Evolutionary conservation across 441 rosid genomes (phyloP), one percentile per base, ranked within the genome.

Genomic region (Viola pubescens): DNA sequence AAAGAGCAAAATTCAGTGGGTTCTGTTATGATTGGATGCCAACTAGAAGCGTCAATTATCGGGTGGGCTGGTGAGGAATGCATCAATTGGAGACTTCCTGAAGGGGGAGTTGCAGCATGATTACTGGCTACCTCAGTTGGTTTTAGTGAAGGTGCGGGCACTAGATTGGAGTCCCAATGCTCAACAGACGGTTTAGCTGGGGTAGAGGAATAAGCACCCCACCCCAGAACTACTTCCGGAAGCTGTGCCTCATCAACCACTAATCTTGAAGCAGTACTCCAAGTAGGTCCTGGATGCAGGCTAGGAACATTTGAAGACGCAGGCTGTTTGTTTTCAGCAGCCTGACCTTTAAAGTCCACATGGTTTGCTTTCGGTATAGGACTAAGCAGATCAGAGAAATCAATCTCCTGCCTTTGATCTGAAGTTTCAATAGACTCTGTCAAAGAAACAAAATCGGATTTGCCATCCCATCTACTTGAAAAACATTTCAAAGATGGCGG

Each of bases 211-310:
- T 70, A 70, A 56, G 74, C 68, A 57, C 74, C 73, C 92, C 80
- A 80, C 61, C 78, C 80, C 67, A 76, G 75, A 62, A 81, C 73
- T 57, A 77, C 81, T 65, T 75, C 88, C 60, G 81, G 78, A 74
- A 82, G 70, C 59, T 69, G 86, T 71, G 77, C 67, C 60, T 80
- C 84, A 55, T 79, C 68, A 71, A 63, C 81, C 73, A 75, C 84
- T 57, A 83, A 72, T 74, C 84, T 85, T 63, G 91, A 77, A 71
- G 82, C 74, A 59, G 89, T 70, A 72, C 89, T 82, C 96, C 94
- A 83, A 69, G 81, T 83, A 64, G 82, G 87, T 58, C 86, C 87
- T 10, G 86, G 78, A 65, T 82, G 84, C 73, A 70, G 82, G 67
- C 74, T 66, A 40, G 75, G 66, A 64, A 71, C 68, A 72, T 74